Evolutionary conservation across 352 stramenopile genomes (phyloP), one percentile per base, ranked within the genome.

Genomic region (Pythium folliculosum): DNA sequence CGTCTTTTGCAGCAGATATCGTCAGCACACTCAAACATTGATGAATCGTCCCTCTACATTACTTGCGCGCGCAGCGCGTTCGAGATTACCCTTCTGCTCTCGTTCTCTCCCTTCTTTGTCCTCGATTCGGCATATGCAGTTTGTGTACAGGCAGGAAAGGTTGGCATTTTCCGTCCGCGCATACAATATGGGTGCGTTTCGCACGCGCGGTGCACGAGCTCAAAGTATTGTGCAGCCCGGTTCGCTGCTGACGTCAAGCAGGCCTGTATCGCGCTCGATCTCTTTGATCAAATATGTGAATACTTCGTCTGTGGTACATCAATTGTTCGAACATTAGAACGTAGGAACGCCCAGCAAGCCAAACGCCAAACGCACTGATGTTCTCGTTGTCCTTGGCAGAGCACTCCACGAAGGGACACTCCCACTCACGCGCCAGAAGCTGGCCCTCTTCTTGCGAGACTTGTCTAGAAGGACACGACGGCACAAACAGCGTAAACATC

Each of bases 351-450:
- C 17, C 40, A 40, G 35, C 8, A n/a, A 19, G 12, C 2, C 5
- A n/a, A n/a, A 21, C 40, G 17, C 40, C 10, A n/a, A 47, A 89
- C 85, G 71, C 76, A 95, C 87, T 93, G 68, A 97, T 95, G 73
- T 96, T 97, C 67, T 92, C 84, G 66, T 93, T 94, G 77, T 92
- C 81, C 72, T 95, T 95, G 55, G 89, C 90, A n/a, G 91, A 98
- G 70, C 92, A 98, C 80, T 99, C 96, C 47, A 98, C 85, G 66
- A 98, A 99, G 2, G 96, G 96, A 30, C 97, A 94, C 59, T 94
- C 80, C 90, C 89, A 98, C 53, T 87, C 88, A 52, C 93, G 82
- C 25, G 96, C 95, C 35, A 98, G 77, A 22, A 82, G 64, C 67
- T 97, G 91, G 14, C 91, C 95, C 72, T 98, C 87, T 63, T 96